Evolutionary conservation across 352 stramenopile genomes (phyloP).

Genomic region (Halophytophthora batemanensis): DNA sequence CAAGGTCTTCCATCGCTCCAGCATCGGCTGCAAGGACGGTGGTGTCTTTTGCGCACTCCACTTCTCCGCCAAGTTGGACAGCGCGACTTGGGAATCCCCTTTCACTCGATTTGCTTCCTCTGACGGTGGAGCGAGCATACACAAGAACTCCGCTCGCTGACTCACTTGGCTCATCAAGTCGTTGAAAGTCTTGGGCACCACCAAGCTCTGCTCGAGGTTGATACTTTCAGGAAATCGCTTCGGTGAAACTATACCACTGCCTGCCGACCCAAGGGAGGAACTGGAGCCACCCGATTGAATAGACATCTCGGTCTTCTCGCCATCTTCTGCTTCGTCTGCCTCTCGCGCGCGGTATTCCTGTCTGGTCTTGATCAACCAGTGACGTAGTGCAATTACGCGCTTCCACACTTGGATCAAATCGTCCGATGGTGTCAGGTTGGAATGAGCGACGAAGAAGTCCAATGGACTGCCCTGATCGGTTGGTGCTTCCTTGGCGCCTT

Average conservation of each 20-base stretch:
- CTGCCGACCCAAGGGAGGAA: background rate
- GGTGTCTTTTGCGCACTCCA: slow-evolving; percentile 82
- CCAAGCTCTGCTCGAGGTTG: slow-evolving; percentile 58
- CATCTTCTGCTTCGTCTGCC: slow-evolving; percentile 32
- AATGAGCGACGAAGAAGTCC: slow-evolving; percentile 40
- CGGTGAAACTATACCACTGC: background rate
- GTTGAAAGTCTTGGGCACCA: slow-evolving; percentile 65
- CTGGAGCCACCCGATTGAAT: background rate
- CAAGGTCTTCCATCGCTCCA: slow-evolving; percentile 81
- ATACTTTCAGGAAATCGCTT: slow-evolving; percentile 23
- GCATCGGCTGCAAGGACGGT: slow-evolving; percentile 81
- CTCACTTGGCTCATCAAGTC: slow-evolving; percentile 63
- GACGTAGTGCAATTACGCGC: slow-evolving; percentile 69
- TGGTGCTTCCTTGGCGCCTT: slow-evolving; percentile 26
- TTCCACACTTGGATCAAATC: slow-evolving; percentile 78
- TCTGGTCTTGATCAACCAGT: slow-evolving; percentile 81
- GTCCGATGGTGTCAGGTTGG: slow-evolving; percentile 65
- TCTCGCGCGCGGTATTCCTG: slow-evolving; percentile 76
- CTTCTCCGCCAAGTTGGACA: slow-evolving; percentile 84
- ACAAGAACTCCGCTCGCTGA: slow-evolving; percentile 72
- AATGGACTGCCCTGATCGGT: slow-evolving; percentile 19
- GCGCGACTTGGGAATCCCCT: slow-evolving; percentile 62
- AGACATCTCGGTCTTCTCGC: background rate
- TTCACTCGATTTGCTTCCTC: slow-evolving; percentile 64
- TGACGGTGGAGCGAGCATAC: slow-evolving; percentile 64